Conservation (phyloP, 2,329 filamentous ascomycete genomes). For the Metarhizium anisopliae region DNA sequence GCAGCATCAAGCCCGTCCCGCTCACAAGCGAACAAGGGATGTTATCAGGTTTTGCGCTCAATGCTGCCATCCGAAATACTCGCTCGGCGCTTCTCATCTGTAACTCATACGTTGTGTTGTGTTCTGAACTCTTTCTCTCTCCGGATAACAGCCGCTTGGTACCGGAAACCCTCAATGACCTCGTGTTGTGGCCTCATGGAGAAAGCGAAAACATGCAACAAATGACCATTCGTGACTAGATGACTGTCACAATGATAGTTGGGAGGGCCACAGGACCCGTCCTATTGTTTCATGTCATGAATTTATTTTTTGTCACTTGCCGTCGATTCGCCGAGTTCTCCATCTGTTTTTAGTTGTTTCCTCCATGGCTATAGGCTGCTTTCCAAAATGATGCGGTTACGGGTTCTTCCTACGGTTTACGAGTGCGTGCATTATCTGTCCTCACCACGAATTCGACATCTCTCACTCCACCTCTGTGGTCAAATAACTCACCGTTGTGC, state of each 20-base stretch:
- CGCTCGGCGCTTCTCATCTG: background rate
- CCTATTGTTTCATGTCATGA: background rate
- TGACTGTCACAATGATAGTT: background rate
- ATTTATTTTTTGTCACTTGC: background rate
- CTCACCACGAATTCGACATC: no score
- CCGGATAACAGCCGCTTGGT: background rate
- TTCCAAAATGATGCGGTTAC: background rate
- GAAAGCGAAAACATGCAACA: background rate
- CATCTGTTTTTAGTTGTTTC: background rate
- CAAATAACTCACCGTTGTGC: no score
- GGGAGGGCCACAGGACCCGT: background rate
- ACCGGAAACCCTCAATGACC: background rate
- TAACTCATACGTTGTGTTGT: background rate
- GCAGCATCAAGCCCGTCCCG: background rate
- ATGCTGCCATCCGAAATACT: background rate
- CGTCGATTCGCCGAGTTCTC: background rate
- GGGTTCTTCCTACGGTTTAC: no score
- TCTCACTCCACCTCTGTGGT: no score
- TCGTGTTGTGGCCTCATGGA: background rate
- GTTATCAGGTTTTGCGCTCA: background rate
- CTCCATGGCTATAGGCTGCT: background rate
- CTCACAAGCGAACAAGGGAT: background rate
- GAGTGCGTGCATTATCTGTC: background rate
- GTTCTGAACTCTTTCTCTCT: background rate
- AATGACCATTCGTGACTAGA: background rate